phyloP scores from a whole-genome alignment of 306 rosid genomes.

The Prunus mongolica region DNA sequence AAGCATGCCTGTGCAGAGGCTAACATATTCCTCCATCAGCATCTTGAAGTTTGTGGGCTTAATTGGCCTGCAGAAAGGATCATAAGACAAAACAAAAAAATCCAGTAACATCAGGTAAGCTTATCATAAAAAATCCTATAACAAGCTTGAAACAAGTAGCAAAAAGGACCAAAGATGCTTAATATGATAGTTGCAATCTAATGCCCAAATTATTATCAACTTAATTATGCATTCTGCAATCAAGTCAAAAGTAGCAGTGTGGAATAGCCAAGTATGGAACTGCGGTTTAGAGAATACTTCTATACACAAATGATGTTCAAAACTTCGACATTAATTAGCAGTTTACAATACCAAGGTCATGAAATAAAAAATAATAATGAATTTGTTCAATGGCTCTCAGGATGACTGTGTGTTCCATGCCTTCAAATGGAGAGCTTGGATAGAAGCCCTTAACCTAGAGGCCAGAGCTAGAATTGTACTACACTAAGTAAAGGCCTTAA shows the following conservation, averaged over 20 bases:
- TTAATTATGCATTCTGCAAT: background rate
- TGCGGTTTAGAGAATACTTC: too few relatives aligned
- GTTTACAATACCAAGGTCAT: background rate
- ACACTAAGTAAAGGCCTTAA: background rate
- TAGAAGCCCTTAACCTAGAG: background rate
- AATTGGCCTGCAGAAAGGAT: slow-evolving; percentile 56
- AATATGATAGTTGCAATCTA: background rate
- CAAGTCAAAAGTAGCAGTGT: background rate
- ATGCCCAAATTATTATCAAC: background rate
- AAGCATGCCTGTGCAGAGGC: slow-evolving; percentile 71
- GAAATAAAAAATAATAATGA: background rate
- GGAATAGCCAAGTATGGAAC: too few relatives aligned
- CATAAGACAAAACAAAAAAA: slow-evolving; percentile 4
- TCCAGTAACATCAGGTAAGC: background rate
- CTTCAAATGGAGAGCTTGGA: background rate
- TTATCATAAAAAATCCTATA: background rate
- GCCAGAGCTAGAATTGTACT: background rate
- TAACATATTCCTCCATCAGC: slow-evolving; percentile 71
- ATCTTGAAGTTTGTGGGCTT: slow-evolving; percentile 56
- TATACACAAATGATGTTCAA: too few relatives aligned
- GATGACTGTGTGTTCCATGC: background rate
- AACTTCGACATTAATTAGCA: background rate
- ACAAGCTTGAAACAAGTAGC: background rate
- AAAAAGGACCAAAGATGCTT: background rate
- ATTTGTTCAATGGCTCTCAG: background rate